Conservation (phyloP, 2,329 filamentous ascomycete genomes). For the Huntiella moniliformis region DNA sequence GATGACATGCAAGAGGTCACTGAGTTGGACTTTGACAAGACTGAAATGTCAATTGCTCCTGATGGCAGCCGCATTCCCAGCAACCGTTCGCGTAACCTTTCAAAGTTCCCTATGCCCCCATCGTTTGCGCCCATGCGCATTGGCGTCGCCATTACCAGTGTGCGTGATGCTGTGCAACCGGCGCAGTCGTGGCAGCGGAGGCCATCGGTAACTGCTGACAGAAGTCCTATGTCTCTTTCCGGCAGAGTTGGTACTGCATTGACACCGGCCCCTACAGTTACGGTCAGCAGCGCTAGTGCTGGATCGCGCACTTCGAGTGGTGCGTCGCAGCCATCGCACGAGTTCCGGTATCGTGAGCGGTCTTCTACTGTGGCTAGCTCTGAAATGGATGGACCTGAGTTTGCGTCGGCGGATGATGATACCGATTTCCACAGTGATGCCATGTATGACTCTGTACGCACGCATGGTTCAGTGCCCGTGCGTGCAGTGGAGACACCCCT, state of each 20-base stretch:
- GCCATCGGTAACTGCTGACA: neutral
- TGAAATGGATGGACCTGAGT: constrained; percentile 46
- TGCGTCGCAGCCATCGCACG: constrained; percentile 10
- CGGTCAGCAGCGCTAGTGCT: constrained; percentile 15
- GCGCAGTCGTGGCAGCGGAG: neutral
- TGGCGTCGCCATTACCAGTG: neutral
- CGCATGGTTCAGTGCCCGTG: constrained; percentile 46
- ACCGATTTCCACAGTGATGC: constrained; percentile 64
- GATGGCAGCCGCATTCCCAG: neutral
- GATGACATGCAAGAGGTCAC: constrained; percentile 1
- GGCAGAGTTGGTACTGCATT: constrained; percentile 16
- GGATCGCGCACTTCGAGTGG: constrained; percentile 6
- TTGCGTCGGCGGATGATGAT: constrained; percentile 54
- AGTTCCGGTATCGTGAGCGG: constrained; percentile 17
- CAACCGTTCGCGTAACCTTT: constrained; percentile 7
- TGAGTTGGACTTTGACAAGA: neutral
- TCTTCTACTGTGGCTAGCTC: constrained; percentile 48
- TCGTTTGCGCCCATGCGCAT: constrained; percentile 1
- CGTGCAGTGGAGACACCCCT: constrained; percentile 51
- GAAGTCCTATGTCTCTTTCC: constrained; percentile 8
- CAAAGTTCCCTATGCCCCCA: constrained; percentile 13
- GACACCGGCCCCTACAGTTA: constrained; percentile 25
- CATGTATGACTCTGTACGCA: constrained; percentile 58
- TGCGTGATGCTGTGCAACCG: neutral
- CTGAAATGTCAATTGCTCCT: constrained; percentile 2